Base-by-base conservation (phyloP, 2,329 filamentous ascomycete species). In the Harringtonia lauricola region DNA sequence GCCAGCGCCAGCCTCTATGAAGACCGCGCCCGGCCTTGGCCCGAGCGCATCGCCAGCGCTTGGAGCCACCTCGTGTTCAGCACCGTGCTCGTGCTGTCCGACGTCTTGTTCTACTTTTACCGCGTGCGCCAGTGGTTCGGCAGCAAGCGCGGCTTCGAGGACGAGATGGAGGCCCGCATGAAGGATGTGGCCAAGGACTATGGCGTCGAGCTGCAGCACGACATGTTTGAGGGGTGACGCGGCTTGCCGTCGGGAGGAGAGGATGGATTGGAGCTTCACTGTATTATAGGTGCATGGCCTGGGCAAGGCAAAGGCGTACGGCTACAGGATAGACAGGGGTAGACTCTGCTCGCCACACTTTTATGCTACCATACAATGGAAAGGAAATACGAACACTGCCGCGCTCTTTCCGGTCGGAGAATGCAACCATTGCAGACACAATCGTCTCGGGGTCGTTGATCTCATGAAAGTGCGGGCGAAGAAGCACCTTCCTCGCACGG, bases 91-190 rank as follows among this genome's bases (percentile, higher is more conserved):
- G 65, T 86, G 15, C 70, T 76, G 5, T 85, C 80, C 15, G 92
- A 96, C 61, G 57, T 94, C 0, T 76, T 83, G 12, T 98, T 95
- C 60, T 94, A 84, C 60, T 83, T 83, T 53, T 83, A 79, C 54
- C 86, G 84, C 64, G 41, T 94, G 8, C 74, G 79, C 52, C 89
- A 96, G 65, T 74, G 76, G 59, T 57, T 95, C 13, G 85, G 86
- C 0, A 62, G 80, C 3, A 87, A 89, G 0, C 73, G 79, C 10
- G 89, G 89, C 0, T 92, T 96, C 84, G 92, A 96, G 59, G 90
- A 95, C 57, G 87, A 90, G 59, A 80, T 96, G 49, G 92, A 96
- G 68, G 74, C 76, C 57, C 76, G 83, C 53, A 94, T 96, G 88
- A 81, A 76, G 62, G 76, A 72, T 45, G 85, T 95, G 71, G 90